A percentile compares a stretch with the other conserved stretches of the same genome.
Evolutionary conservation across 2,329 filamentous ascomycete species (phyloP).

Genomic region (Penicillium sp.): DNA sequence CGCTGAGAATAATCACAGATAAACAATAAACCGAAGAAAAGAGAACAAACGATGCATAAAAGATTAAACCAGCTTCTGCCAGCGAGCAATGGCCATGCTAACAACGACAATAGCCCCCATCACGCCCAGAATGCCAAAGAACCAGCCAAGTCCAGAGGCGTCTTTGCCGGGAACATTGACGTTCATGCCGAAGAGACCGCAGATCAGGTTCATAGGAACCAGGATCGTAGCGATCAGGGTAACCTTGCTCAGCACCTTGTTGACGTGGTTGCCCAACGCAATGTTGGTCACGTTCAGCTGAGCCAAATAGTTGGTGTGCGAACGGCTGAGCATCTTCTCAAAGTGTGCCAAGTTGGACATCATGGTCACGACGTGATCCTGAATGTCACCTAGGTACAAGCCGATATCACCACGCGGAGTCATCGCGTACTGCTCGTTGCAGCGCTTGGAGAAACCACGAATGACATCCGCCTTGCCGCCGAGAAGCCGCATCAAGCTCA

Average conservation of each 20-base stretch:
- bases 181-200: conserved; percentile 54
- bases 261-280: conserved; percentile 79
- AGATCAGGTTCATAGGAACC: conserved; percentile 92
- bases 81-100: conserved; percentile 39
- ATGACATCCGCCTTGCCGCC: conserved; percentile 98
- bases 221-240: conserved; percentile 90
- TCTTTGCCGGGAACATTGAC: conserved; percentile 44
- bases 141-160: conserved; percentile 40
- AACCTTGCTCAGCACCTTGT: conserved; percentile 88
- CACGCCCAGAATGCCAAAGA: conserved; percentile 48
- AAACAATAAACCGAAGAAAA: not conserved
- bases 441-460: conserved; percentile 94
- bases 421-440: conserved; percentile 94
- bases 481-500: conserved; percentile 85
- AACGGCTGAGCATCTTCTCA: conserved; percentile 92
- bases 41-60: not conserved
- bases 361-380: conserved; percentile 99
- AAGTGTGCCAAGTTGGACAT: conserved; percentile 94
- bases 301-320: conserved; percentile 93
- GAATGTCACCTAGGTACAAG: conserved; percentile 93
- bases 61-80: conserved; percentile 39
- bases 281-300: conserved; percentile 91
- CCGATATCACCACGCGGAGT: conserved; percentile 95
- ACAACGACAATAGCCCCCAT: conserved; percentile 42
- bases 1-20: not conserved